Percentiles rank a stretch among this genome's conserved stretches.
phyloP scores from a whole-genome alignment of 2,329 filamentous ascomycete species.

The Fusarium virguliforme region DNA sequence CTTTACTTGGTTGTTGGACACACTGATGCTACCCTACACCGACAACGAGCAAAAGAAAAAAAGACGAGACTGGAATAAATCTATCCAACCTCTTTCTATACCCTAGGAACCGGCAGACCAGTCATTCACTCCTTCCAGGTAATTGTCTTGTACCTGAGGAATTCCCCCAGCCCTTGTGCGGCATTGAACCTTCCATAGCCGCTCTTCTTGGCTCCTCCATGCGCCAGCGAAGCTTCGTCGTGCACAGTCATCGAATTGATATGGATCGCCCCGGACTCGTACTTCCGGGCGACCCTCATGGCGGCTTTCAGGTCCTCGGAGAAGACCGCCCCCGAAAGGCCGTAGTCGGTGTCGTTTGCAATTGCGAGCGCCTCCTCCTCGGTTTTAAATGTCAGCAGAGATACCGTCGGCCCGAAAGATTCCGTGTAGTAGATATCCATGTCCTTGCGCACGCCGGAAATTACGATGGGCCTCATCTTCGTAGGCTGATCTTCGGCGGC shows the following conservation, averaged over 20 bases:
- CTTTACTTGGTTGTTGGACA: no score
- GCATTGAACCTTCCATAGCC: conserved; percentile 72
- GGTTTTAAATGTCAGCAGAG: conserved; percentile 73
- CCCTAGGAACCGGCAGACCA: no score
- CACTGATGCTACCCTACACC: no score
- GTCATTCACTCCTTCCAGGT: conserved; percentile 62
- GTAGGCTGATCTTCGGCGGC: conserved; percentile 52
- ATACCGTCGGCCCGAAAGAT: conserved; percentile 82
- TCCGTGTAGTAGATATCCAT: conserved; percentile 85
- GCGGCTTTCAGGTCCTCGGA: conserved; percentile 75
- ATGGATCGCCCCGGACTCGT: conserved; percentile 77
- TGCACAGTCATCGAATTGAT: conserved; percentile 77
- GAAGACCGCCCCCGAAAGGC: conserved; percentile 79
- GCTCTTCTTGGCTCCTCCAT: conserved; percentile 75
- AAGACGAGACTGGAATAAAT: no score
- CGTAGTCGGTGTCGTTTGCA: conserved; percentile 87
- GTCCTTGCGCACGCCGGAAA: conserved; percentile 69
- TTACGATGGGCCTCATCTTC: conserved; percentile 74
- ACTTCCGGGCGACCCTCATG: conserved; percentile 69
- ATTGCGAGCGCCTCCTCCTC: conserved; percentile 80
- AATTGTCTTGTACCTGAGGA: conserved; percentile 74
- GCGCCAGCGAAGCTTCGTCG: conserved; percentile 73
- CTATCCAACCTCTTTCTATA: no score
- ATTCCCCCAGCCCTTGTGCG: conserved; percentile 51
- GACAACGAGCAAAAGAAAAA: no score